A percentile compares a stretch with the other conserved stretches of the same genome.
Conservation (phyloP, 1,139 yeast species). For the Geotrichum fermentans region DNA sequence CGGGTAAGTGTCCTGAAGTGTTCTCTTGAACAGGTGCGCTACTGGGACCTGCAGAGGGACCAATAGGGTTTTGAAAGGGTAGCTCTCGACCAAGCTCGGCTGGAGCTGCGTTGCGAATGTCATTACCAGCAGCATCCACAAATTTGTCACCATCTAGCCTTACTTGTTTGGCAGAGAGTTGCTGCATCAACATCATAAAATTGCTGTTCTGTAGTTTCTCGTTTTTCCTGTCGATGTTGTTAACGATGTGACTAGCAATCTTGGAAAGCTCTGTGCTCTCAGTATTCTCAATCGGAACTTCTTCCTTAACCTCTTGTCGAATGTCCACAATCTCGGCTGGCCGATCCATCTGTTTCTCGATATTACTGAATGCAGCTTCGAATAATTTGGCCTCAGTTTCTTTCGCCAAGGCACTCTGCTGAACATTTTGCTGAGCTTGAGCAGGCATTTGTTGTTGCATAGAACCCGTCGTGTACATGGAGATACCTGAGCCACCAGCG, state of each 20-base stretch:
- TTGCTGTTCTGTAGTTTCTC: slow-evolving; percentile 38
- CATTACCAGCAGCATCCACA: slow-evolving; percentile 32
- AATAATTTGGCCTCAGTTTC: slow-evolving; percentile 23
- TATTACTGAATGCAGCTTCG: slow-evolving; percentile 31
- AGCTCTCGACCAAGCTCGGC: neutral
- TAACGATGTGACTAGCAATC: slow-evolving; percentile 34
- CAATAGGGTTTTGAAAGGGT: neutral
- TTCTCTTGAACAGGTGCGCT: neutral
- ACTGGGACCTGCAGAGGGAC: neutral
- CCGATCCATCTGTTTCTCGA: slow-evolving; percentile 24
- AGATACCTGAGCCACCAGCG: slow-evolving; percentile 3
- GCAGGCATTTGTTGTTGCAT: neutral
- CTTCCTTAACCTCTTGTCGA: slow-evolving; percentile 5
- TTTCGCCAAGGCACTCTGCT: neutral
- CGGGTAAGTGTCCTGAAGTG: slow-evolving; percentile 25
- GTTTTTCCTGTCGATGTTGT: slow-evolving; percentile 27
- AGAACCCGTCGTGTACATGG: slow-evolving; percentile 1
- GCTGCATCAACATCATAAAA: slow-evolving; percentile 41
- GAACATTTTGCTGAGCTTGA: neutral
- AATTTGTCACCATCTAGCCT: slow-evolving; percentile 35
- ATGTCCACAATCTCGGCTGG: neutral
- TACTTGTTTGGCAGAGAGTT: slow-evolving; percentile 35
- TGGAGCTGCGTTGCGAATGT: slow-evolving; percentile 16
- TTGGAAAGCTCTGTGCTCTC: slow-evolving; percentile 29
- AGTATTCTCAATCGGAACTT: slow-evolving; percentile 18